Percentiles rank a stretch among this genome's conserved stretches.
Evolutionary conservation across 169 alveolate genomes (phyloP).

Genomic region (Plasmodium sp.): DNA sequence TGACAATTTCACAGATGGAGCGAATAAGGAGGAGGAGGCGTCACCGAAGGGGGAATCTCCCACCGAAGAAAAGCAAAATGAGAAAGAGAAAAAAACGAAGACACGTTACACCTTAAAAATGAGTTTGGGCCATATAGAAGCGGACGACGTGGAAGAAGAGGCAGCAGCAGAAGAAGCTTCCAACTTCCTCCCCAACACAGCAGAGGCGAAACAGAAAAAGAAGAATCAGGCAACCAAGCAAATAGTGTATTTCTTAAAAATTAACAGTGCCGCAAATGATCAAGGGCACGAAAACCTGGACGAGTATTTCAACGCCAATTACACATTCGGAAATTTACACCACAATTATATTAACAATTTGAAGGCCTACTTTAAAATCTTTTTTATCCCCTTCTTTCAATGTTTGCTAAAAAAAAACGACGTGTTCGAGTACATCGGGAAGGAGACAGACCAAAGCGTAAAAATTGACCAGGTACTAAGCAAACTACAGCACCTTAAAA

Average conservation of each 20-base stretch:
- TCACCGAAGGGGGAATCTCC: neutral
- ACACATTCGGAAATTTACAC: slow-evolving; percentile 60
- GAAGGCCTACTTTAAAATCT: slow-evolving; percentile 46
- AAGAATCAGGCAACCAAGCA: slow-evolving; percentile 4
- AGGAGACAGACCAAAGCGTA: slow-evolving; percentile 22
- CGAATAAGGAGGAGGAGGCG: neutral
- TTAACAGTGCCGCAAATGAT: slow-evolving; percentile 2
- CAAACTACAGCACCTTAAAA: slow-evolving; percentile 33
- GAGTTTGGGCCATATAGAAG: slow-evolving; percentile 17
- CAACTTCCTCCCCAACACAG: neutral
- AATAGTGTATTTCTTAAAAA: slow-evolving; percentile 36
- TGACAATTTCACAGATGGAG: neutral
- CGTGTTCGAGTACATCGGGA: slow-evolving; percentile 20
- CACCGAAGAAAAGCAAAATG: neutral
- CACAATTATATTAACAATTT: slow-evolving; percentile 68
- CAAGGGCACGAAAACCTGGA: slow-evolving; percentile 25
- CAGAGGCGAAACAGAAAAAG: neutral
- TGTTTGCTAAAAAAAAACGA: slow-evolving; percentile 61
- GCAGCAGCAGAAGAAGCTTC: neutral
- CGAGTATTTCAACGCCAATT: slow-evolving; percentile 64
- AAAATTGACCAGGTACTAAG: slow-evolving; percentile 34
- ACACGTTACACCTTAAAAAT: slow-evolving; percentile 41
- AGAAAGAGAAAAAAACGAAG: neutral
- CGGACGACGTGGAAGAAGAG: slow-evolving; percentile 28
- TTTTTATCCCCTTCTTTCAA: slow-evolving; percentile 60